phyloP scores from a whole-genome alignment of 208 protist species.

The Acanthamoeba polyphaga region DNA sequence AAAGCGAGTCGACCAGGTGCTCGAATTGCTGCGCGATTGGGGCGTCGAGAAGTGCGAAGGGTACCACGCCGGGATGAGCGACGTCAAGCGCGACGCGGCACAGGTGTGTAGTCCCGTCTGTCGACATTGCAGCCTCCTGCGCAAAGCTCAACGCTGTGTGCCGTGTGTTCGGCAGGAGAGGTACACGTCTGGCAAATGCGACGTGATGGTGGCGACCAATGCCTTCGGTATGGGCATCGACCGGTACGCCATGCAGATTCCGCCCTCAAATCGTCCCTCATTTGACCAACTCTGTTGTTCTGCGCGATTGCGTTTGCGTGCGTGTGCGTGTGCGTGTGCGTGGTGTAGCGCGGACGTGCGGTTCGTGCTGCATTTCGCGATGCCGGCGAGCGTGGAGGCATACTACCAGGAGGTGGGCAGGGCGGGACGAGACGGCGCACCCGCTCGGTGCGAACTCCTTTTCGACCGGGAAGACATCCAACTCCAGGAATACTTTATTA shows the following conservation, averaged over 20 bases:
- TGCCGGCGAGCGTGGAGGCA: slow-evolving; percentile 60
- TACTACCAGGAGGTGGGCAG: slow-evolving; percentile 72
- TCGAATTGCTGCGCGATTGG: not conserved
- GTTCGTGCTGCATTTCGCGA: slow-evolving; percentile 46
- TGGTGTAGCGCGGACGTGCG: slow-evolving; percentile 35
- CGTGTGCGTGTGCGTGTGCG: not conserved
- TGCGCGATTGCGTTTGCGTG: not conserved
- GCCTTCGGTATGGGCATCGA: slow-evolving; percentile 73
- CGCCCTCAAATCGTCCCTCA: not conserved
- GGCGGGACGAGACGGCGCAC: slow-evolving; percentile 45
- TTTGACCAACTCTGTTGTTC: not conserved
- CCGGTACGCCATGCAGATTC: not conserved
- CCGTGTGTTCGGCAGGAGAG: not conserved
- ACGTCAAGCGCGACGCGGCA: not conserved
- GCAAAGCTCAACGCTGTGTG: not conserved
- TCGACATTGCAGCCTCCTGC: not conserved
- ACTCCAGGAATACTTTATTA: slow-evolving; percentile 46
- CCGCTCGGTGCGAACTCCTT: slow-evolving; percentile 32
- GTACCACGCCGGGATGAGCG: slow-evolving; percentile 58
- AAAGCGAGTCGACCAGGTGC: slow-evolving; percentile 17
- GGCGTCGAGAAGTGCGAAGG: not conserved
- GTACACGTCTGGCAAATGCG: slow-evolving; percentile 2
- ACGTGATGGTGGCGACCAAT: slow-evolving; percentile 59
- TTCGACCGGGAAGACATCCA: not conserved
- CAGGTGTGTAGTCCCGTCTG: not conserved